phyloP scores from a whole-genome alignment of 2,329 filamentous ascomycete species.

The Huntiella omanensis region DNA sequence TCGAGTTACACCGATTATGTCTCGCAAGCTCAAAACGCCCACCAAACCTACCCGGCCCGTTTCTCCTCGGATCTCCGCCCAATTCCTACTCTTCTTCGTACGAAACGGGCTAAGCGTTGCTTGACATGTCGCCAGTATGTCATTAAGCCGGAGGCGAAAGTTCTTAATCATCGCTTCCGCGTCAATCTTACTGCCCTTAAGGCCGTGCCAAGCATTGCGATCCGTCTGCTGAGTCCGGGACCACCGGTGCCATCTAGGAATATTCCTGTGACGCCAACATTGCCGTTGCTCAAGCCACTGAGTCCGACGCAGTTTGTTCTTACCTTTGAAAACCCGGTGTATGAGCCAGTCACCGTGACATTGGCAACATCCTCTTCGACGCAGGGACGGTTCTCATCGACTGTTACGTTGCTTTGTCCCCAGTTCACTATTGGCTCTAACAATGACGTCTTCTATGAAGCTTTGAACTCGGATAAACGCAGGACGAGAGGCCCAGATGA shows the following conservation, averaged over 20 bases:
- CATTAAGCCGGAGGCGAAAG: conserved; percentile 81
- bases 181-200: conserved; percentile 77
- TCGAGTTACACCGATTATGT: conserved; percentile 46
- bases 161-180: conserved; percentile 73
- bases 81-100: conserved; percentile 63
- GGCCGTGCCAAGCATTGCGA: conserved; percentile 67
- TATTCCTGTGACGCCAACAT: conserved; percentile 13
- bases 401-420: conserved; percentile 82
- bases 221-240: conserved; percentile 36
- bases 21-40: conserved; percentile 28
- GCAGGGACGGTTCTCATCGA: conserved; percentile 55
- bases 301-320: conserved; percentile 61
- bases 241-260: conserved; percentile 10
- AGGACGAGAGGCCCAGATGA: conserved; percentile 19
- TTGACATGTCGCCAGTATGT: conserved; percentile 86
- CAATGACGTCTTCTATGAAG: conserved; percentile 75
- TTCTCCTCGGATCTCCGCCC: conserved; percentile 64
- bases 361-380: conserved; percentile 69
- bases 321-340: conserved; percentile 84
- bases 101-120: conserved; percentile 87
- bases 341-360: conserved; percentile 73
- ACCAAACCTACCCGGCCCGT: conserved; percentile 31
- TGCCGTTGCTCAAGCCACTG: conserved; percentile 30
- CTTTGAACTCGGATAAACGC: conserved; percentile 32
- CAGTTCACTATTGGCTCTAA: conserved; percentile 90